Evolutionary conservation across 2,329 filamentous ascomycete genomes (phyloP), one percentile per base, ranked within the genome.

Genomic region (Trichoderma breve): DNA sequence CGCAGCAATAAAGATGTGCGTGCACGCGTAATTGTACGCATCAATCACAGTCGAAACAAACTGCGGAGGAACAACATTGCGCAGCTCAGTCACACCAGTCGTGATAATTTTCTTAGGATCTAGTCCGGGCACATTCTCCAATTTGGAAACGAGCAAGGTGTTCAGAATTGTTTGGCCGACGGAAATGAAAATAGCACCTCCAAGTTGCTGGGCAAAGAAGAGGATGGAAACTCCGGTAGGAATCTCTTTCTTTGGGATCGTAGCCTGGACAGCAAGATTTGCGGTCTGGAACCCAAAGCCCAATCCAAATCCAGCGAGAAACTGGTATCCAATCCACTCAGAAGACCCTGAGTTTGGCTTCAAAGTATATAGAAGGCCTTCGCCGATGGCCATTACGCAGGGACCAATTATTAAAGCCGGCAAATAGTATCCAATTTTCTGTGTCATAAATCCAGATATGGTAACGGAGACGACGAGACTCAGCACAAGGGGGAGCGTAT

Each of bases 21-120:
- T 88, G 47, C 92, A 83, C 0, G 90, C 87, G 57, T 84, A 80
- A 78, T 93, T 93, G 82, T 93, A 94, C 0, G 90, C 91, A 0
- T 82, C 74, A 1, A 90, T 82, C 9, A 94, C 90, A 0, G 83
- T 81, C 2, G 79, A 76, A 5, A 90, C 78, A 72, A 84, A 87
- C 72, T 88, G 75, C 0, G 80, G 74, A 0, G 86, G 82, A 30
- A 93, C 87, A 2, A 83, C 78, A 0, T 82, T 77, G 72, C 86
- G 85, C 26, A 95, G 82, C 61, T 89, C 85, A 0, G 91, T 93
- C n/a, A 86, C 87, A 34, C 87, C 87, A 8, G 81, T 84, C 8
- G 78, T 80, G 71, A 87, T 79, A 51, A 89, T 84, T 6, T 76
- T 73, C 18, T 77, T 70, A 1, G 85, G 76, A 36, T 85, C 80